Evolutionary conservation across 768 basidiomycete species (phyloP), one percentile per base, ranked within the genome.

Genomic region (Naganishia kalamii): DNA sequence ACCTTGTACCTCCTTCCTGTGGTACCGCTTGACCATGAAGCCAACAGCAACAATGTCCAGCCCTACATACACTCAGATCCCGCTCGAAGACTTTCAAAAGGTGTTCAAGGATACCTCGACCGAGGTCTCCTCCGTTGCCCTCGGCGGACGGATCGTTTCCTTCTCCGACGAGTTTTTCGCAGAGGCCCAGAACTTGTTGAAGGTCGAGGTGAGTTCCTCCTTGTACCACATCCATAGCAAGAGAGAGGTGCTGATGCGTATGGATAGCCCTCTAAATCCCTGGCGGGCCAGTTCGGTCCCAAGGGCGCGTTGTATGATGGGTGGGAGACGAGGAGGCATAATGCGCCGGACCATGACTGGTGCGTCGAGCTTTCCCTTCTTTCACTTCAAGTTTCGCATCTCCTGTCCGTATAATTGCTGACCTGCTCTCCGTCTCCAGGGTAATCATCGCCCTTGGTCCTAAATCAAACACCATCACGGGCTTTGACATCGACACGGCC

Each of bases 111-210:
- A 61, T 12, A 70, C 67, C 33, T 67, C 62, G 17, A 70, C 63
- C 40, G 96, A 99, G 78, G 83, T 98, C 12, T 96, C 93, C 32
- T 90, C 88, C 67, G 87, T 86, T 19, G 86, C 87, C 0, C 80
- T 97, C 13, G 94, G 91, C 19, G 92, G 87, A 2, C 77, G 82
- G 65, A 80, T 97, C 69, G 74, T 87, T 33, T 81, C 83, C 1
- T 86, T 89, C 49, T 96, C 92, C 1, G 96, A 99, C 77, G 92
- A 99, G 69, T 99, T 98, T 82, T 99, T 99, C 73, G 92, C 90
- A 11, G 85, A 87, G 70, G 92, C 89, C 0, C 83, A 79, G 68
- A 86, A 94, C 79, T 81, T 99, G 27, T 82, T 99, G 61, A 83
- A 88, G 52, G 87, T 89, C 46, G 86, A 87, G 79, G 93, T 90